Evolutionary conservation across 2,329 filamentous ascomycete genomes (phyloP).

Genomic region (Cladobotryum mycophilum): DNA sequence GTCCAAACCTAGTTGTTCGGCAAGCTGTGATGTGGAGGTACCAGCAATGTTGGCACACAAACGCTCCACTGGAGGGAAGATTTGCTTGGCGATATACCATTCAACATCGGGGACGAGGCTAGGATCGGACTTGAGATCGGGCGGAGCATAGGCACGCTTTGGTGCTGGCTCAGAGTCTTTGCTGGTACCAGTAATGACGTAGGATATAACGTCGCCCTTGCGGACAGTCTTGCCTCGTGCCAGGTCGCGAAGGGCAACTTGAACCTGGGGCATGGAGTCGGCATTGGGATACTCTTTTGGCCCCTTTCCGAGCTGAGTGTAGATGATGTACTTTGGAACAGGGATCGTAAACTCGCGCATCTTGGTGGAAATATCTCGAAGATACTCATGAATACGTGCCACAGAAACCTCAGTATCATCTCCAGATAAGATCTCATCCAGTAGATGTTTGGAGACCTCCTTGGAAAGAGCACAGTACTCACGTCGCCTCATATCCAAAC

Average conservation of each 20-base stretch:
- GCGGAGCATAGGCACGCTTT: slow-evolving; percentile 81
- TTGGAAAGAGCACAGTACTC: slow-evolving; percentile 96
- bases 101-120: slow-evolving; percentile 84
- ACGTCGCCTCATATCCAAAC: slow-evolving; percentile 93
- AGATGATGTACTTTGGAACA: slow-evolving; percentile 88
- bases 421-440: slow-evolving; percentile 93
- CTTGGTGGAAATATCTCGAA: slow-evolving; percentile 73
- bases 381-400: slow-evolving; percentile 85
- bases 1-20: slow-evolving; percentile 90
- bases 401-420: slow-evolving; percentile 86
- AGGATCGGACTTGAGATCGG: slow-evolving; percentile 73
- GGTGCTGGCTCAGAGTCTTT: slow-evolving; percentile 63
- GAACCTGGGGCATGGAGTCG: slow-evolving; percentile 92
- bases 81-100: slow-evolving; percentile 97
- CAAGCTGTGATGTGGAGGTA: slow-evolving; percentile 82
- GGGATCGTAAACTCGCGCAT: slow-evolving; percentile 79
- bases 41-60: slow-evolving; percentile 93
- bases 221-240: slow-evolving; percentile 81
- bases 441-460: slow-evolving; percentile 80
- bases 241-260: slow-evolving; percentile 85
- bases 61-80: slow-evolving; percentile 95
- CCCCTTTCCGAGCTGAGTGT: slow-evolving; percentile 91
- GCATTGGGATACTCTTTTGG: slow-evolving; percentile 92
- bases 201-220: slow-evolving; percentile 92
- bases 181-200: slow-evolving; percentile 78